A percentile compares a stretch with the other conserved stretches of the same genome.
Conservation (phyloP, 495 filamentous ascomycete species). For the Cetradonia linearis region DNA sequence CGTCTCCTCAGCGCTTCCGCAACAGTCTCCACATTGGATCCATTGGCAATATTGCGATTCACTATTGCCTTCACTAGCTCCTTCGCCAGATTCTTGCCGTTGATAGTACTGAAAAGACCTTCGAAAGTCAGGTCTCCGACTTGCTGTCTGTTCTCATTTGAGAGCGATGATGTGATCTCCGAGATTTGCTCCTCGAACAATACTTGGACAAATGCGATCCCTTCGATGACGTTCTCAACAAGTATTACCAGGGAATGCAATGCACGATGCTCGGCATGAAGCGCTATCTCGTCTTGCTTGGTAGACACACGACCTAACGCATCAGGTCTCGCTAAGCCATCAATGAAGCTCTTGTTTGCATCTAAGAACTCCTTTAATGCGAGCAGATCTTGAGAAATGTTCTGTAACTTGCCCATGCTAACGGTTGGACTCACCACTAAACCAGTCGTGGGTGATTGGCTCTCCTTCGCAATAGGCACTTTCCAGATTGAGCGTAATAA, state of each 20-base stretch:
- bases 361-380: constrained; percentile 70
- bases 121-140: constrained; percentile 75
- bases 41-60: constrained; percentile 89
- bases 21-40: constrained; percentile 92
- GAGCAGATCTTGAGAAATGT: constrained; percentile 70
- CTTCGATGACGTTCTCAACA: constrained; percentile 80
- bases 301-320: constrained; percentile 58
- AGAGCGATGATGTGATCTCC: constrained; percentile 76
- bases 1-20: constrained; percentile 81
- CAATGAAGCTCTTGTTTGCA: constrained; percentile 78
- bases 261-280: constrained; percentile 89
- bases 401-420: constrained; percentile 50
- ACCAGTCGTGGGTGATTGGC: constrained; percentile 47
- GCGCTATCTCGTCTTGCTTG: constrained; percentile 77
- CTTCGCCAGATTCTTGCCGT: constrained; percentile 86
- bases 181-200: constrained; percentile 85
- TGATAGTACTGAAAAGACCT: constrained; percentile 63
- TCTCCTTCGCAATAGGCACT: constrained; percentile 46
- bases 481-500: constrained; percentile 83
- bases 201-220: constrained; percentile 87
- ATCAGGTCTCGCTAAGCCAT: constrained; percentile 79
- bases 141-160: constrained; percentile 53
- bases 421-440: constrained; percentile 44
- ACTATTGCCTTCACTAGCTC: constrained; percentile 96
- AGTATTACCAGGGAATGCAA: constrained; percentile 74